Evolutionary conservation across 306 rosid species (phyloP), one percentile per base, ranked within the genome.

Genomic region (Styphnolobium japonicum): DNA sequence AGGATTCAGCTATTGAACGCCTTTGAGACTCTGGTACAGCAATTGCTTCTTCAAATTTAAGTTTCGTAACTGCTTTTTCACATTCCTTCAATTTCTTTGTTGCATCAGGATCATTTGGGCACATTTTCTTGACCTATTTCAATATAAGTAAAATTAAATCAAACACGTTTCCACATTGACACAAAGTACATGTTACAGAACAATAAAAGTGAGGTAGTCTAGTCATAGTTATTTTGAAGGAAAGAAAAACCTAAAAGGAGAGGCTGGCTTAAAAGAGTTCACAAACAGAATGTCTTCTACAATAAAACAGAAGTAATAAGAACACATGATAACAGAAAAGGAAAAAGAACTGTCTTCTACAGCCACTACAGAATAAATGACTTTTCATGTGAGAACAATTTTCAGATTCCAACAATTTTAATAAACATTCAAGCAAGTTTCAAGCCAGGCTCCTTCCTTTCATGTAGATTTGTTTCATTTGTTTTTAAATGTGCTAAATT

Each of bases 11-110:
- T 40, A 90, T 70, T 23, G 91, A 87, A 53, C 75, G 90, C 87
- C 83, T 91, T 81, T 91, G 75, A 52, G 92, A 81, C 79, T 82
- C 86, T 43, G 99, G 94, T 61, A 76, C 87, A 80, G 97, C 68
- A 84, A 93, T 91, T 79, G 96, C 99, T 86, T 96, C 98, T 78
- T 92, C 99, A 90, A 93, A 93, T 83, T 93, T 93, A 81, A 93
- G 94, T 67, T 96, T 93, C 96, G 84, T 85, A 64, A 96, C 97
- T 45, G 94, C 98, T 66, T 96, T 93, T 87, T 96, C 98, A 65
- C 99, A 96, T 91, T 96, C 99, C 90, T 85, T 96, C 91, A 93
- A 84, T 82, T 93, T 96, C 92, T 85, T 90, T 72, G 90, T 21
- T 49, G 97, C 97, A 81, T 95, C 99, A 48, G 91, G 94, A 85